Evolutionary conservation across 2,329 filamentous ascomycete genomes (phyloP).

Genomic region (Fusarium concolor): DNA sequence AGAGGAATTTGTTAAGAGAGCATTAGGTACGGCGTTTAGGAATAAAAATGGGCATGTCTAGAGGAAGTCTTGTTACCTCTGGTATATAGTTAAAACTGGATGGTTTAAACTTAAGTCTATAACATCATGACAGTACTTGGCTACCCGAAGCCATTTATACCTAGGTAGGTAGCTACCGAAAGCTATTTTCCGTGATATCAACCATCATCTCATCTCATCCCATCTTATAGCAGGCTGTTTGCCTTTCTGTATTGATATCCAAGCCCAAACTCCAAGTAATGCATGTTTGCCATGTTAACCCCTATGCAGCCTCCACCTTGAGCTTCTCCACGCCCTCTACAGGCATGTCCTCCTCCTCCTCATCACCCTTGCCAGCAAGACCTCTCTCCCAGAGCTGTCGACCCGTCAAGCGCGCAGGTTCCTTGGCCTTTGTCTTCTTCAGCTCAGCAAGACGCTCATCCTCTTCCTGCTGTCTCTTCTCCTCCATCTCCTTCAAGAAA

Average conservation of each 20-base stretch:
- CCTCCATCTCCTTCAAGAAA: conserved; percentile 85
- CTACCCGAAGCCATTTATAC: neutral
- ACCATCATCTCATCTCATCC: conserved; percentile 23
- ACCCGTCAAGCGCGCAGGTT: conserved; percentile 77
- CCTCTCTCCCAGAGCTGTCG: conserved; percentile 83
- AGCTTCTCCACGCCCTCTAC: conserved; percentile 76
- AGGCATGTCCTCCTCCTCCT: conserved; percentile 73
- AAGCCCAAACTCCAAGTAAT: conserved; percentile 46
- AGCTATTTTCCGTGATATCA: conserved; percentile 6
- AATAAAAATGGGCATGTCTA: conserved; percentile 41
- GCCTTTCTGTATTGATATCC: conserved; percentile 37
- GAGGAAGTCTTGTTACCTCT: conserved; percentile 34
- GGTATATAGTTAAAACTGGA: conserved; percentile 37
- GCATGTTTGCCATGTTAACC: conserved; percentile 11
- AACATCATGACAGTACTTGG: conserved; percentile 15
- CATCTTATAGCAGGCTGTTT: conserved; percentile 5
- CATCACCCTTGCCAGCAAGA: conserved; percentile 73
- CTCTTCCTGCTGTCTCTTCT: conserved; percentile 73
- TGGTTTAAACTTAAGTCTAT: conserved; percentile 37
- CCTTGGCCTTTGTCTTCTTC: conserved; percentile 81
- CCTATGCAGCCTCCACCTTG: conserved; percentile 68
- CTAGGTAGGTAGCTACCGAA: neutral
- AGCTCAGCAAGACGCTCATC: conserved; percentile 86
- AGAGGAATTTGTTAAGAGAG: conserved; percentile 30
- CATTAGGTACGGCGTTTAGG: conserved; percentile 45